Evolutionary conservation across 352 stramenopile species (phyloP), one percentile per base, ranked within the genome.

Genomic region (Pythium brachiatum): DNA sequence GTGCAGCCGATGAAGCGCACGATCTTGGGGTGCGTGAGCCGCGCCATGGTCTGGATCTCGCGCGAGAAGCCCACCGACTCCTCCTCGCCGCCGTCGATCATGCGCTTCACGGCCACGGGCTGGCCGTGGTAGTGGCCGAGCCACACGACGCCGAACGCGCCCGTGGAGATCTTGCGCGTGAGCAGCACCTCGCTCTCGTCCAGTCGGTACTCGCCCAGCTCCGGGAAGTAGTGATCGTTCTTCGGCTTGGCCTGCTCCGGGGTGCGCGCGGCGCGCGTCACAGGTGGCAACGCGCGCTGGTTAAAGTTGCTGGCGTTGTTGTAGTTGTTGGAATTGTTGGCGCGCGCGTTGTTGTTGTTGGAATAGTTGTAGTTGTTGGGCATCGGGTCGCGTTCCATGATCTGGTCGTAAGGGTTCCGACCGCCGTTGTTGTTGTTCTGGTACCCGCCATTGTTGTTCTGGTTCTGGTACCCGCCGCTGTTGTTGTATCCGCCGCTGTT

Each of bases 81-180:
- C 60, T 92, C 79, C 47, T 93, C 83, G 32, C 89, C 81, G 38
- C 79, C 79, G 62, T 92, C 84, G 53, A 94, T 89, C 83, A 95
- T 94, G 64, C 83, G 79, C 76, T 95, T 95, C 15, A 95, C 84
- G 0, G 85, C 86, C 13, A 95, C 86, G 0, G 83, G 83, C 57
- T 92, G 83, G 13, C 84, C 86, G 57, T 94, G 86, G 75, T 93
- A 94, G 73, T 95, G 86, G 9, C 86, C 84, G 12, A 95, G 75
- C 83, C 83, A 95, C 23, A 94, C 83, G 25, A 93, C 83, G 32
- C 86, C 81, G 41, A 92, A 94, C 23, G 86, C 84, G 31, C 86
- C 86, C 51, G 78, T 90, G 43, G 82, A 92, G 56, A 95, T 82
- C 64, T 90, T 91, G 44, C 84, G 86, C 48, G 83, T 92, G 23